Evolutionary conservation across 106 monocot genomes (phyloP), one percentile per base, ranked within the genome.

Genomic region (Ottelia alismoides): DNA sequence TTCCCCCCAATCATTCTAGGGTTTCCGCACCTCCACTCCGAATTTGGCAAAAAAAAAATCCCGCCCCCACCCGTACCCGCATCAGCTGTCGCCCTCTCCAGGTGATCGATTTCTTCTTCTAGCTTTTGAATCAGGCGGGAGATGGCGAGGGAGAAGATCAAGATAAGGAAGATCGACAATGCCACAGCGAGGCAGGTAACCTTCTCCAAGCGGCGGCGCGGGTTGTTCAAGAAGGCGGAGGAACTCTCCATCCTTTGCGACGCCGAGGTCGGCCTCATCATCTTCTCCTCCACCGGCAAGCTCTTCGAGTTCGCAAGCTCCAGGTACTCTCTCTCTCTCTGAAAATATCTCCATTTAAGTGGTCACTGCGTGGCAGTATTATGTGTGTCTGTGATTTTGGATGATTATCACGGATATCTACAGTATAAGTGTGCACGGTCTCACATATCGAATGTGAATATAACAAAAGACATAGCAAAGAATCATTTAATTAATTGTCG

Each of bases 91-190:
- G n/a, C n/a, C n/a, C n/a, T n/a, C n/a, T n/a, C n/a, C 26, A 14
- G 21, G 25, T n/a, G 51, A 12, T 16, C 14, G 25, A 14, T 7
- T 1, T 51, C 14, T 20, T 14, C 14, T 51, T 51, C 10, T 51
- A 14, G 21, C 26, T 20, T 25, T 14, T 24, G 51, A 12, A 2
- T 4, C 24, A 25, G 22, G 40, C 17, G 17, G 19, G 21, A 19
- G 28, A 63, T 63, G 63, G 47, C 63, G 49, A 50, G 51, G 22
- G 63, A 63, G 51, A 63, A 63, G 63, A 63, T 63, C 27, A 50
- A 63, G 51, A 63, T 63, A 31, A 35, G 51, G 52, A 61, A 61
- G 60, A 61, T 61, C 17, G 60, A 61, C 20, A 61, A 61, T 20
- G 46, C 20, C 16, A 47, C 63, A 11, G 51, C 63, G 22, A 63